Evolutionary conservation across 2,329 filamentous ascomycete genomes (phyloP).

Genomic region (Colletotrichum spinosum): DNA sequence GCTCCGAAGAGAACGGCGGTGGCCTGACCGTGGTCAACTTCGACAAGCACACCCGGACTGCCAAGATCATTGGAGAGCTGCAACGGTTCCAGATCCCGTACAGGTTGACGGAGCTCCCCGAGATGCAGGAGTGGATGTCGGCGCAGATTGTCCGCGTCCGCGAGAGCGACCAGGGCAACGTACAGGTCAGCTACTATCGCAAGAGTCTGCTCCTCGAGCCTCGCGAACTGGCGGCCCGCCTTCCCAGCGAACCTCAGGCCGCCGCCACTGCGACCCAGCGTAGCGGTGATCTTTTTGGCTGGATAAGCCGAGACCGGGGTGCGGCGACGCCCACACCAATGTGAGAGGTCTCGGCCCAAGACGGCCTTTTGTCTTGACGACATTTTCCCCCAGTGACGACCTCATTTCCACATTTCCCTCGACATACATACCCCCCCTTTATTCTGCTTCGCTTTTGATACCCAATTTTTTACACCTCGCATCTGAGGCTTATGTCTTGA

Average conservation of each 20-base stretch:
- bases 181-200: slow-evolving; percentile 77
- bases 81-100: slow-evolving; percentile 98
- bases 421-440: slow-evolving; percentile 31
- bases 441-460: slow-evolving; percentile 48
- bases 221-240: slow-evolving; percentile 59
- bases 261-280: slow-evolving; percentile 41
- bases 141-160: slow-evolving; percentile 83
- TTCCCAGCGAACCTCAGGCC: slow-evolving; percentile 46
- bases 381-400: slow-evolving; percentile 13
- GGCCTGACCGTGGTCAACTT: slow-evolving; percentile 92
- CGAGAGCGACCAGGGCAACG: slow-evolving; percentile 64
- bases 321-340: slow-evolving; percentile 34
- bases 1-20: slow-evolving; percentile 69
- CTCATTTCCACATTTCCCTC: slow-evolving; percentile 30
- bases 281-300: slow-evolving; percentile 59
- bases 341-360: slow-evolving; percentile 14
- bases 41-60: slow-evolving; percentile 94
- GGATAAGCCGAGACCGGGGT: slow-evolving; percentile 62
- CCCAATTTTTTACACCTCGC: slow-evolving; percentile 42
- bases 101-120: slow-evolving; percentile 81
- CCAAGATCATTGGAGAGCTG: slow-evolving; percentile 94
- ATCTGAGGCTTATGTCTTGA: slow-evolving; percentile 32
- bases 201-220: slow-evolving; percentile 89
- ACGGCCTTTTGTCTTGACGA: slow-evolving; percentile 7
- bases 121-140: slow-evolving; percentile 94